Evolutionary conservation across 1,284 basidiomycete species (phyloP).

Genomic region (Malassezia dermatis): DNA sequence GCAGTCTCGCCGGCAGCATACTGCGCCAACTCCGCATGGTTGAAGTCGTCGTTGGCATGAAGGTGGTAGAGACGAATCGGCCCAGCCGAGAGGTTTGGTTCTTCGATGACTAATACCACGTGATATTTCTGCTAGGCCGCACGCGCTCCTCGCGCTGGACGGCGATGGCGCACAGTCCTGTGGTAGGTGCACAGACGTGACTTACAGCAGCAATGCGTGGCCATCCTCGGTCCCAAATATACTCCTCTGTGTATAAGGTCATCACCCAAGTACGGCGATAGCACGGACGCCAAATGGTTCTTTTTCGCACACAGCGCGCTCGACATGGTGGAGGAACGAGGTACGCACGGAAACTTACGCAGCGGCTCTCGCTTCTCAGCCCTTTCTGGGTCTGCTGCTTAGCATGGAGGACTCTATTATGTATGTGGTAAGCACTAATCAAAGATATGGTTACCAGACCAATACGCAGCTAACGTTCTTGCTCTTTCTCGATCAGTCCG

Average conservation of each 20-base stretch:
- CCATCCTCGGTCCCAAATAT: constrained; percentile 1
- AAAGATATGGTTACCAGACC: constrained; percentile 18
- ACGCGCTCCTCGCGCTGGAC: background rate
- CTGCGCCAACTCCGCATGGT: constrained; percentile 2
- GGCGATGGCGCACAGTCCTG: background rate
- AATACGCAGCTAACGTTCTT: constrained; percentile 15
- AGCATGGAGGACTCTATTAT: constrained; percentile 16
- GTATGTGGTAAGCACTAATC: constrained; percentile 1
- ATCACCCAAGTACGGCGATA: background rate
- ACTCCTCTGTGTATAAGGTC: constrained; percentile 3
- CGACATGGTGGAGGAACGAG: constrained; percentile 18
- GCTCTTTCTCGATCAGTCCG: constrained; percentile 13
- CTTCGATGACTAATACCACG: constrained; percentile 6
- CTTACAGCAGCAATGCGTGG: constrained; percentile 12
- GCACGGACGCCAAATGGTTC: constrained; percentile 8
- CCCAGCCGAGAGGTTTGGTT: background rate
- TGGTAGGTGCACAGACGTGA: background rate
- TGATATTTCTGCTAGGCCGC: background rate
- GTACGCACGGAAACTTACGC: constrained; percentile 1
- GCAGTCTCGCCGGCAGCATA: background rate
- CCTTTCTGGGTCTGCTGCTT: constrained; percentile 11
- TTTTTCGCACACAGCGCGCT: constrained; percentile 18
- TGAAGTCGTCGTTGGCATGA: background rate
- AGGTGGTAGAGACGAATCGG: background rate
- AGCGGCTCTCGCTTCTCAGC: constrained; percentile 3